Evolutionary conservation across 1,284 basidiomycete genomes (phyloP).

Genomic region (Ustilago lituana): DNA sequence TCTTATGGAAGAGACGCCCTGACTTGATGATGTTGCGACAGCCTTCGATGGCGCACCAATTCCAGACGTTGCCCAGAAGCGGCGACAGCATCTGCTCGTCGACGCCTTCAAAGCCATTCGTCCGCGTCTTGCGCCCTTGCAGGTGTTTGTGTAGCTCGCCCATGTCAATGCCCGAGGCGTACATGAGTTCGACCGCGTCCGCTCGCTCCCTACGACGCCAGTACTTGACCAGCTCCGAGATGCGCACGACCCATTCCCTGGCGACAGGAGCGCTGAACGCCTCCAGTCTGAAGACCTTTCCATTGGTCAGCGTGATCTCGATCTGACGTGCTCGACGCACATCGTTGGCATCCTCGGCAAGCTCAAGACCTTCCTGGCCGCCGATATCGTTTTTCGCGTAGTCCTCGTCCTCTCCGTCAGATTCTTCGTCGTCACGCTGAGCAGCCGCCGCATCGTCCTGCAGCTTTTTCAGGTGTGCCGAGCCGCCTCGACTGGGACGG

Average conservation of each 20-base stretch:
- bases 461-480: conserved; percentile 9
- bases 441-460: conserved; percentile 66
- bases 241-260: conserved; percentile 79
- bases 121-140: conserved; percentile 10
- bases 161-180: conserved; percentile 72
- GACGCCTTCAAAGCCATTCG: conserved; percentile 4
- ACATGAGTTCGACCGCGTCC: conserved; percentile 81
- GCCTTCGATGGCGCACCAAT: conserved; percentile 80
- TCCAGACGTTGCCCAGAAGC: conserved; percentile 75
- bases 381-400: conserved; percentile 76
- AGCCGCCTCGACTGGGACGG: conserved; percentile 1
- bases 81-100: conserved; percentile 69
- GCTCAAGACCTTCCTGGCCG: conserved; percentile 74
- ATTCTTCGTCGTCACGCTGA: conserved; percentile 68
- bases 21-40: conserved; percentile 78
- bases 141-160: conserved; percentile 56
- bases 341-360: conserved; percentile 70
- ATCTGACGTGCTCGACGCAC: conserved; percentile 77
- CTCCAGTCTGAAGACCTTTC: conserved; percentile 78
- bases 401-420: conserved; percentile 48
- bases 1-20: conserved; percentile 77
- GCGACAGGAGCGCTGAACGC: conserved; percentile 70
- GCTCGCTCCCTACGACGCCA: conserved; percentile 78
- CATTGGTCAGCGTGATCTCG: conserved; percentile 78
- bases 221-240: conserved; percentile 76